phyloP scores from a whole-genome alignment of 106 monocot species.

The Narthecium ossifragum region DNA sequence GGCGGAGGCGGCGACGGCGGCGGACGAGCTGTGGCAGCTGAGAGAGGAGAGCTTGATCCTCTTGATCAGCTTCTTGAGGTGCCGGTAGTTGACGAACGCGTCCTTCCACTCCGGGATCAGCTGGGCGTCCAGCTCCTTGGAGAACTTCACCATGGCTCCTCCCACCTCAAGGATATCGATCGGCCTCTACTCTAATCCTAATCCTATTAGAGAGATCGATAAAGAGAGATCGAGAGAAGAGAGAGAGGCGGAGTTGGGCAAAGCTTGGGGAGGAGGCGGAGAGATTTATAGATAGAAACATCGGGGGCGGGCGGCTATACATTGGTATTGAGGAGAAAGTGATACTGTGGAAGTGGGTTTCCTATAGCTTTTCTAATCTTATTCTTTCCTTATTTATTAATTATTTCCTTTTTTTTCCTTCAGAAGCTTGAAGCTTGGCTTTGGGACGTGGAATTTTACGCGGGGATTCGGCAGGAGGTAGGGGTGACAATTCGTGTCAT shows the following conservation, averaged over 20 bases:
- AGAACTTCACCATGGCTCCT: conserved; percentile 77
- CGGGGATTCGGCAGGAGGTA: too few relatives aligned
- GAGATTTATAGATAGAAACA: neutral
- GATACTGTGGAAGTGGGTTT: too few relatives aligned
- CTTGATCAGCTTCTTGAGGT: conserved; percentile 91
- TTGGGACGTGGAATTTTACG: too few relatives aligned
- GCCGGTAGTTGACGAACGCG: conserved; percentile 88
- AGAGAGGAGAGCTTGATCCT: conserved; percentile 67
- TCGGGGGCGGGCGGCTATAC: neutral
- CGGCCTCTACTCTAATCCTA: too few relatives aligned
- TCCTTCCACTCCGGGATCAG: conserved; percentile 96
- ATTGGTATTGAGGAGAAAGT: conserved; percentile 11
- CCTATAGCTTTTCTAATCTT: too few relatives aligned
- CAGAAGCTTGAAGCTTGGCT: too few relatives aligned
- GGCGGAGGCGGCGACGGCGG: neutral
- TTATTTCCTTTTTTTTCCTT: too few relatives aligned
- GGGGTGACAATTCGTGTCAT: too few relatives aligned
- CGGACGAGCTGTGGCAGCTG: too few relatives aligned
- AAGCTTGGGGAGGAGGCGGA: neutral
- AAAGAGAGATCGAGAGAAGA: neutral
- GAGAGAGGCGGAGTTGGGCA: neutral
- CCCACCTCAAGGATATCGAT: neutral
- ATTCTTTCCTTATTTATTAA: too few relatives aligned
- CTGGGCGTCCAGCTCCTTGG: conserved; percentile 85
- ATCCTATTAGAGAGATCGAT: too few relatives aligned